A percentile compares a stretch with the other conserved stretches of the same genome.
phyloP scores from a whole-genome alignment of 805 yeast species.

The Lachancea cidri region DNA sequence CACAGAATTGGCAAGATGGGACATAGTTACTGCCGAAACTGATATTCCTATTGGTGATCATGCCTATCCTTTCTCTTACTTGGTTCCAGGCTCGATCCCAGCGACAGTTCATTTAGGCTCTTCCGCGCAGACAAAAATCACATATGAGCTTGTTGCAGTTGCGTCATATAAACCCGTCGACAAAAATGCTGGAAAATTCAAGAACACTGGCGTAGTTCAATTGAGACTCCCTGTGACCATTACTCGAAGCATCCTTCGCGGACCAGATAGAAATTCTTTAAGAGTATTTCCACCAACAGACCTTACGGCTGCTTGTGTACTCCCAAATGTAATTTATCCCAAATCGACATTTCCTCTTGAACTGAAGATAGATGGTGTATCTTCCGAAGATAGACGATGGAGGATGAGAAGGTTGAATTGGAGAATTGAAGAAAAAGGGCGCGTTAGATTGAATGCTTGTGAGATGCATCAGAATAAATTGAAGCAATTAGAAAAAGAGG shows the following conservation, averaged over 20 bases:
- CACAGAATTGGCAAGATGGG: constrained; percentile 81
- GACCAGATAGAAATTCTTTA: constrained; percentile 79
- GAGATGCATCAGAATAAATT: constrained; percentile 49
- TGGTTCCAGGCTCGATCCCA: constrained; percentile 84
- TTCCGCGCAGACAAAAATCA: constrained; percentile 45
- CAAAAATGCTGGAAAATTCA: constrained; percentile 13
- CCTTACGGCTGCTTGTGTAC: constrained; percentile 76
- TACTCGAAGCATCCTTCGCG: constrained; percentile 70
- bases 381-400: constrained; percentile 66
- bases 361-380: constrained; percentile 69
- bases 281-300: constrained; percentile 96
- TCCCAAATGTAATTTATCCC: constrained; percentile 88
- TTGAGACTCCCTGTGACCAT: constrained; percentile 62
- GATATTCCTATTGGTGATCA: constrained; percentile 66
- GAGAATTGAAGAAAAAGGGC: constrained; percentile 82
- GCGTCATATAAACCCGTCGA: constrained; percentile 39
- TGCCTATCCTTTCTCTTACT: constrained; percentile 86
- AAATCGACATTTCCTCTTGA: constrained; percentile 82
- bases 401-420: constrained; percentile 84
- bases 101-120: constrained; percentile 63
- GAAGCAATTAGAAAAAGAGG: constrained; percentile 25
- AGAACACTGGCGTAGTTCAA: constrained; percentile 35
- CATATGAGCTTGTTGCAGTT: constrained; percentile 71
- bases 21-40: constrained; percentile 56
- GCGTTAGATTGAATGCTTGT: constrained; percentile 57